These are phyloP conservation scores for Neonectria ditissima DNA, from an alignment of 2,329 filamentous ascomycete genomes.

Conservation along the genomic window DNA sequence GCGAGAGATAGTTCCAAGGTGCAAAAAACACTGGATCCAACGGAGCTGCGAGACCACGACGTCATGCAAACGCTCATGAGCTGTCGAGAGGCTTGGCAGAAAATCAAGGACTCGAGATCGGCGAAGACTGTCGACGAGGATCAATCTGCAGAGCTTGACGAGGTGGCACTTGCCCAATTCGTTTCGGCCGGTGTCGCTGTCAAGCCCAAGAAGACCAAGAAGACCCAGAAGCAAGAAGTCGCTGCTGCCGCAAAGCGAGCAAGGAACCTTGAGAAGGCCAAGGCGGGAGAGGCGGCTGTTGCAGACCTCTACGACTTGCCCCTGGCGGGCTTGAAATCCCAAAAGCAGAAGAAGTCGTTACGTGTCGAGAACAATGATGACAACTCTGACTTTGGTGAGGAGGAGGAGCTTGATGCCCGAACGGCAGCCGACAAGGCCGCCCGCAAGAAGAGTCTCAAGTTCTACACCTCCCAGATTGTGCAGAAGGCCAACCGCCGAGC, in stretches of 20 bases:
- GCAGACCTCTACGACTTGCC: conserved; percentile 76
- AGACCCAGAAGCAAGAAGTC: conserved; percentile 51
- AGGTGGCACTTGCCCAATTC: conserved; percentile 43
- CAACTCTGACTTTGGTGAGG: conserved; percentile 94
- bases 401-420: conserved; percentile 79
- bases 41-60: conserved; percentile 87
- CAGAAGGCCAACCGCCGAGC: conserved; percentile 92
- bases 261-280: conserved; percentile 60
- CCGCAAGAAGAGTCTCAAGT: conserved; percentile 91
- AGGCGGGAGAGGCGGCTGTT: conserved; percentile 76
- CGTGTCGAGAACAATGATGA: conserved; percentile 63
- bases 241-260: conserved; percentile 53
- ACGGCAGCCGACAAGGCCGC: conserved; percentile 88
- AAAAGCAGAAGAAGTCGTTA: conserved; percentile 48
- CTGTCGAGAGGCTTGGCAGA: conserved; percentile 84
- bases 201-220: conserved; percentile 48
- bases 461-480: conserved; percentile 97
- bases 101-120: conserved; percentile 73
- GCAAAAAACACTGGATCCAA: conserved; percentile 74
- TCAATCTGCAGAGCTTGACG: conserved; percentile 34
- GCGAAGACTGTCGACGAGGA: conserved; percentile 55
- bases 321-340: conserved; percentile 62
- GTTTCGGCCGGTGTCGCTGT: conserved; percentile 38
- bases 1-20: conserved; percentile 68
- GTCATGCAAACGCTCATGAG: conserved; percentile 88